These are phyloP conservation scores for Rutstroemia sp. DNA, from an alignment of 2,329 filamentous ascomycete species.

Conservation along the genomic window DNA sequence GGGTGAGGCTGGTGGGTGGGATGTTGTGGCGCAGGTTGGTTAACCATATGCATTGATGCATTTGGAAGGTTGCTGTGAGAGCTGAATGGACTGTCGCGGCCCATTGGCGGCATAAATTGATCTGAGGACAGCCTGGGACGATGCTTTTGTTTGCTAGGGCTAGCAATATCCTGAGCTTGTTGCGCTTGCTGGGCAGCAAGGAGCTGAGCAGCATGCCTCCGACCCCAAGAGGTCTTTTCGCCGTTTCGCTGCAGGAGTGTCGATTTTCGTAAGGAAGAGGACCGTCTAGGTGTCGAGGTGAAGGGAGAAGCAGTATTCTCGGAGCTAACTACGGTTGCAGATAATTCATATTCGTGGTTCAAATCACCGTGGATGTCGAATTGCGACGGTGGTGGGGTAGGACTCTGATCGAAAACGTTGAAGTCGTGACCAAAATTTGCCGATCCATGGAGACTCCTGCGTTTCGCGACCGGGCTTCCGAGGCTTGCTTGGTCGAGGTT, in stretches of 20 bases:
- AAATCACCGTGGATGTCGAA: slow-evolving; percentile 47
- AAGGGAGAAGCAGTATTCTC: slow-evolving; percentile 26
- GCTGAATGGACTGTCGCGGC: slow-evolving; percentile 59
- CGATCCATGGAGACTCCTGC: slow-evolving; percentile 76
- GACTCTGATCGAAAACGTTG: slow-evolving; percentile 65
- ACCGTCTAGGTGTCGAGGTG: slow-evolving; percentile 55
- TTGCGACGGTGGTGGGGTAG: slow-evolving; percentile 34
- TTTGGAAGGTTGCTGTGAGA: slow-evolving; percentile 43
- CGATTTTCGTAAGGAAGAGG: slow-evolving; percentile 74
- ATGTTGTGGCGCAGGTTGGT: slow-evolving; percentile 21
- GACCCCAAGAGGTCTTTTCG: slow-evolving; percentile 57
- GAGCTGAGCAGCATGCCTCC: slow-evolving; percentile 46
- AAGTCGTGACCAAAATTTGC: slow-evolving; percentile 55
- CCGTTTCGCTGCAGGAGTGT: slow-evolving; percentile 79
- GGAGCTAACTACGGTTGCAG: slow-evolving; percentile 26
- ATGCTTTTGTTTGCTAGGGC: slow-evolving; percentile 49
- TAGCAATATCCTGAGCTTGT: slow-evolving; percentile 40
- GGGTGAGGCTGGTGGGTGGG: slow-evolving; percentile 60
- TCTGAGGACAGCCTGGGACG: slow-evolving; percentile 73
- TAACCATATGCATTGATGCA: slow-evolving; percentile 45
- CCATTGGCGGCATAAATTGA: slow-evolving; percentile 60
- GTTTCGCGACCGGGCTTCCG: slow-evolving; percentile 83
- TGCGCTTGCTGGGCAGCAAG: slow-evolving; percentile 28
- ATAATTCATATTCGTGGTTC: slow-evolving; percentile 47
- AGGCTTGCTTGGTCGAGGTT: slow-evolving; percentile 71